A percentile compares a stretch with the other conserved stretches of the same genome.
These are phyloP conservation scores for Beverwykella pulmonaria DNA, from an alignment of 495 filamentous ascomycete species.

Conservation along the genomic window DNA sequence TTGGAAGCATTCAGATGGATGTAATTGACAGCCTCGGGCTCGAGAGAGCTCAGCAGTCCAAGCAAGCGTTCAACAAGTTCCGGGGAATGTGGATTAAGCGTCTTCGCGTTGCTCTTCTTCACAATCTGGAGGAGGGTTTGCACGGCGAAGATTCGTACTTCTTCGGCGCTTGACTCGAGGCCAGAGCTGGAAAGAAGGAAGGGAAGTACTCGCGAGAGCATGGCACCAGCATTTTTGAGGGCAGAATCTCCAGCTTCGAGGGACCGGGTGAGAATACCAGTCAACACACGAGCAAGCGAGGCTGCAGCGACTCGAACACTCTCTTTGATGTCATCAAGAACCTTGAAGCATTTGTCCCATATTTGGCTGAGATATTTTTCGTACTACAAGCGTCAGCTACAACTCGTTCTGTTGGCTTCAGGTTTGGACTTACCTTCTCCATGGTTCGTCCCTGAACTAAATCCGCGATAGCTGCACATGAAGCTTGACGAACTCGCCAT, in stretches of 20 bases:
- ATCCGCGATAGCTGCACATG: slow-evolving; percentile 87
- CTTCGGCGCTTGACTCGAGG: slow-evolving; percentile 81
- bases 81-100: slow-evolving; percentile 77
- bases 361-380: slow-evolving; percentile 81
- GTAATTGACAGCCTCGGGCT: slow-evolving; percentile 86
- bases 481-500: slow-evolving; percentile 89
- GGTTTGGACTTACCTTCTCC: slow-evolving; percentile 49
- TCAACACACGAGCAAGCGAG: slow-evolving; percentile 77
- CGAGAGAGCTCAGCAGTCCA: slow-evolving; percentile 78
- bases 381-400: slow-evolving; percentile 52
- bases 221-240: slow-evolving; percentile 65
- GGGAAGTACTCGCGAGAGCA: slow-evolving; percentile 82
- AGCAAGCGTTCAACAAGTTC: slow-evolving; percentile 79
- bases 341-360: slow-evolving; percentile 79
- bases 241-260: slow-evolving; percentile 79
- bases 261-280: slow-evolving; percentile 77
- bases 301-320: slow-evolving; percentile 80
- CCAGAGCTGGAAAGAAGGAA: slow-evolving; percentile 89
- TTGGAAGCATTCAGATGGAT: slow-evolving; percentile 85
- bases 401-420: background rate
- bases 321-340: slow-evolving; percentile 91
- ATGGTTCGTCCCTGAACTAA: slow-evolving; percentile 75
- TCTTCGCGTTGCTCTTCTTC: slow-evolving; percentile 73
- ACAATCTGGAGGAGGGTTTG: slow-evolving; percentile 82
- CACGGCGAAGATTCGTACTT: slow-evolving; percentile 69